A percentile compares a stretch with the other conserved stretches of the same genome.
Conservation (phyloP, 192 early-diverging fungal genomes). For the Coemansia sp. region DNA sequence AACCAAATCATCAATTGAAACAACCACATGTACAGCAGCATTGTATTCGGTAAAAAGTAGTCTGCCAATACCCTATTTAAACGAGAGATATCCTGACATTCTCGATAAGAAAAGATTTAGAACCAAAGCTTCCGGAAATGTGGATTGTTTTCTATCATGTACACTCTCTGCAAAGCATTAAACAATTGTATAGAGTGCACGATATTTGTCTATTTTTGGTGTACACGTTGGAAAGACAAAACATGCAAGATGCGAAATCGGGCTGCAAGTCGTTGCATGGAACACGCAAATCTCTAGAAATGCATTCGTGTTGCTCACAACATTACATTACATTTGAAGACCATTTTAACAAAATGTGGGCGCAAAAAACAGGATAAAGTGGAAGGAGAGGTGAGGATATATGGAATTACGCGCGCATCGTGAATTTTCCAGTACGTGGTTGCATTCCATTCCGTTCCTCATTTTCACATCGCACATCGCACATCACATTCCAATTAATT, state of each 20-base stretch:
- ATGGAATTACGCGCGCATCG: neutral
- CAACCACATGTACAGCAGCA: too few species aligned
- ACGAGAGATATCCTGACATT: too few species aligned
- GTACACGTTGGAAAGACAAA: neutral
- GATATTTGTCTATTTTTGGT: neutral
- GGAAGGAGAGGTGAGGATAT: neutral
- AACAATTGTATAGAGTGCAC: neutral
- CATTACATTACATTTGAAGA: neutral
- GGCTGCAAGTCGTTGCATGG: neutral
- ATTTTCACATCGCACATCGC: neutral
- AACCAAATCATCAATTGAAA: too few species aligned
- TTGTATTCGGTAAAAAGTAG: too few species aligned
- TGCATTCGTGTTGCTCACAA: neutral
- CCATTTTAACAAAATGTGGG: neutral
- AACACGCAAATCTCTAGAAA: neutral
- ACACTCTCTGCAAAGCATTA: neutral
- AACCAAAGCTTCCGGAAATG: too few species aligned
- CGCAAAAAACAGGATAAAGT: neutral
- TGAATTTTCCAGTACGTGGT: neutral
- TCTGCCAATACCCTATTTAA: too few species aligned
- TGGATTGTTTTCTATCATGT: neutral
- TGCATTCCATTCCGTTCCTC: neutral
- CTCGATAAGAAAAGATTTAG: too few species aligned
- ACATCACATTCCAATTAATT: neutral
- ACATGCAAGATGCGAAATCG: neutral